A percentile compares a stretch with the other conserved stretches of the same genome.
phyloP scores from a whole-genome alignment of 2,329 filamentous ascomycete genomes.

The Pestalotiopsis sp. region DNA sequence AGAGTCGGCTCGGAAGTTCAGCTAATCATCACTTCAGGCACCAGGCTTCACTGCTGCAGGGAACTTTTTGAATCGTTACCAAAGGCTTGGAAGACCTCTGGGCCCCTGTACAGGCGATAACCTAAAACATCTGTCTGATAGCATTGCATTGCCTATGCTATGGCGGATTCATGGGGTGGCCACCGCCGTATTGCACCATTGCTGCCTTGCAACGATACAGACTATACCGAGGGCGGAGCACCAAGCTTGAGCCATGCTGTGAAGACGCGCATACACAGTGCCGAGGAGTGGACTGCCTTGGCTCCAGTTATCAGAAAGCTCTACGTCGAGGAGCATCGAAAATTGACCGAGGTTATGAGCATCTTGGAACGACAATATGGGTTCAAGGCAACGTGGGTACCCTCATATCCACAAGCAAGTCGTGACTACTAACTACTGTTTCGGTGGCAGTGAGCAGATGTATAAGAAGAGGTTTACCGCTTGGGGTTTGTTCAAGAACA shows the following conservation, averaged over 20 bases:
- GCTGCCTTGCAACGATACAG: not conserved
- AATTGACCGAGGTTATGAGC: constrained; percentile 22
- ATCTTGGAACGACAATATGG: constrained; percentile 20
- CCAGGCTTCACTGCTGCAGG: not conserved
- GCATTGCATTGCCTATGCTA: not conserved
- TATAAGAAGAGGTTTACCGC: constrained; percentile 28
- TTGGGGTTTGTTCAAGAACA: constrained; percentile 25
- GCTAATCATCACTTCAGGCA: not conserved
- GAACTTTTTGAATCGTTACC: not conserved
- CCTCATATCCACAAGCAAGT: not conserved
- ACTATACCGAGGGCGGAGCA: not conserved
- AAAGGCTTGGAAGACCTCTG: not conserved
- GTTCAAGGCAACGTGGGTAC: constrained; percentile 25
- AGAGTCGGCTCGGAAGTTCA: not conserved
- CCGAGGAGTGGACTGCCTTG: constrained; percentile 22
- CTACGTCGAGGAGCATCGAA: constrained; percentile 23
- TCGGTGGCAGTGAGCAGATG: constrained; percentile 21
- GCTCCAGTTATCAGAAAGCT: constrained; percentile 23
- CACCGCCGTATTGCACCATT: not conserved
- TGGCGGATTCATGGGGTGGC: not conserved
- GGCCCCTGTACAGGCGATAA: not conserved
- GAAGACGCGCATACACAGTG: constrained; percentile 16
- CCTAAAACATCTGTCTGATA: not conserved
- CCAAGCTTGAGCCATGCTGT: not conserved
- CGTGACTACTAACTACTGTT: not conserved